Base-by-base conservation (phyloP, 1,284 basidiomycete species). In the Ustilago bromivora region DNA sequence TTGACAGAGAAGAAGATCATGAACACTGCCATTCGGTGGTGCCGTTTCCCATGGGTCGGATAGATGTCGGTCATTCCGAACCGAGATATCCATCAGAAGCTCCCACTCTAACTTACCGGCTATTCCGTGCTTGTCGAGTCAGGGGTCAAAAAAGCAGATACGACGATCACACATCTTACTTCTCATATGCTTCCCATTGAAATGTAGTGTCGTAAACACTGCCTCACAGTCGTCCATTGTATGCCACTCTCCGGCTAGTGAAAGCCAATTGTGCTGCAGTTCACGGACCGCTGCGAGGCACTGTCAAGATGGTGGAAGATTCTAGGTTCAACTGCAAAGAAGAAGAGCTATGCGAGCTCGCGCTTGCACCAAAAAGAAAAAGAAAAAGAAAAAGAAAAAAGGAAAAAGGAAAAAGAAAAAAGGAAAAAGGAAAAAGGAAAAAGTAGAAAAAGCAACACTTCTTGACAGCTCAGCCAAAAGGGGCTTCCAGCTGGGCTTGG, bases 401-500 rank as follows among this genome's bases (percentile, higher is more conserved):
- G 6, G 2, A 10, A 46, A 19, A 61, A 32, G 15, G 19, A 38
- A 11, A 49, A 51, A 31, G 12, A 51, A n/a, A 35, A 31, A 46
- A 55, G 23, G 23, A 19, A 61, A 32, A n/a, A 11, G 28, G 2
- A 49, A 40, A 31, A 19, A 51, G 6, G 2, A 10, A 28, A 9
- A 35, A 8, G 3, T 15, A 38, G 5, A 38, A 38, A 38, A 46
- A 46, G 19, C n/a, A 46, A 19, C 28, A 51, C 28, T 13, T 31
- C 49, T 28, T 32, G 15, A 9, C 19, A 23, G 19, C 28, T 49
- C 19, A 49, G 10, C 6, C 19, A 49, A 52, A 11, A 65, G 52
- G 56, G 51, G 56, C 57, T 47, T 35, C 32, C 28, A 38, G 61
- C 53, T 49, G 54, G 17, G 31, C 53, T 52, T 57, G 54, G 47